A percentile compares a stretch with the other conserved stretches of the same genome.
Conservation (phyloP, 805 yeast genomes). For the Dipodascus geniculatus region DNA sequence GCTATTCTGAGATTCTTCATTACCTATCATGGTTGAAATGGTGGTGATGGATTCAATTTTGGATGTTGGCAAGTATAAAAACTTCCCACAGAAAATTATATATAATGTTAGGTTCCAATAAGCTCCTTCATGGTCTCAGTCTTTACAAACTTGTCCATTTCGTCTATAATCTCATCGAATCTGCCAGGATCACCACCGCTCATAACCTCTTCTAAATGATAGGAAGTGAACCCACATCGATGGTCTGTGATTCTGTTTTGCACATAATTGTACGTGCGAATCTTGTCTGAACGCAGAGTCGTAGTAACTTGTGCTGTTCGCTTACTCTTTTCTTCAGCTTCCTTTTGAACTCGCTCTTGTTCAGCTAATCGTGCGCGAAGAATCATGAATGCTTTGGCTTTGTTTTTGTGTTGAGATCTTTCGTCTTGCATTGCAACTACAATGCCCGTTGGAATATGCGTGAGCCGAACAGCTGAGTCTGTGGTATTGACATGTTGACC, state of each 20-base stretch:
- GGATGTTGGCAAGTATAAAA: not conserved
- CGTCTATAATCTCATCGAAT: constrained; percentile 44
- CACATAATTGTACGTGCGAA: constrained; percentile 85
- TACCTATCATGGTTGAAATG: not conserved
- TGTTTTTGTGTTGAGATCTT: constrained; percentile 87
- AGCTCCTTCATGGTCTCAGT: constrained; percentile 34
- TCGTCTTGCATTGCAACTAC: constrained; percentile 89
- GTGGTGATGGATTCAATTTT: not conserved
- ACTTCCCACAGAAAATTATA: not conserved
- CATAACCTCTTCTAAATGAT: constrained; percentile 60
- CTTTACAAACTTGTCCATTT: constrained; percentile 36
- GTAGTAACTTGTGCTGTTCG: constrained; percentile 78
- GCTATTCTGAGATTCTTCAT: not conserved
- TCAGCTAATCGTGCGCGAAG: constrained; percentile 80
- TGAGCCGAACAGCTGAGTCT: constrained; percentile 89
- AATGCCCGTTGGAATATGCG: constrained; percentile 85
- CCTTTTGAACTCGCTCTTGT: constrained; percentile 51
- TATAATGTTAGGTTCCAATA: constrained; percentile 10
- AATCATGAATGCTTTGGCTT: constrained; percentile 81
- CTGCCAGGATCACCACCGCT: constrained; percentile 34
- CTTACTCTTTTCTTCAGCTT: constrained; percentile 49
- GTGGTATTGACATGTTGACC: constrained; percentile 98
- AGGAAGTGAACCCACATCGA: constrained; percentile 69
- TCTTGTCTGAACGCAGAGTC: constrained; percentile 85
- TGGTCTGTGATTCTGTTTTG: constrained; percentile 93